These are phyloP conservation scores for Anacardium occidentale DNA, from an alignment of 345 rosid species.

Conservation along the genomic window DNA sequence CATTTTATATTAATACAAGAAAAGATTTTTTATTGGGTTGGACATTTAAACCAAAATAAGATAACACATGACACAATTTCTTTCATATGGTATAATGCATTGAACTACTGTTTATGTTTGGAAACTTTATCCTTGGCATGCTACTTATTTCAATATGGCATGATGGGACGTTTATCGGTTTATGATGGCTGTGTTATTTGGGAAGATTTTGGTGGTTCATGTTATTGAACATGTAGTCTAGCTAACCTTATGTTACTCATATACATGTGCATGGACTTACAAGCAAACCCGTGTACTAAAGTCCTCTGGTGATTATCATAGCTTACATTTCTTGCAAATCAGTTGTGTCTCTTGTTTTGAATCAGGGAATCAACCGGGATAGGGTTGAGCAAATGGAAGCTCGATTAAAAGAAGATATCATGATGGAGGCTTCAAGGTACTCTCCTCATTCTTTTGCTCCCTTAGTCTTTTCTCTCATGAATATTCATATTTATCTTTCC, in stretches of 20 bases:
- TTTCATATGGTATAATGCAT: not conserved
- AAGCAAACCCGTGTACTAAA: not conserved
- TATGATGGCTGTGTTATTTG: not conserved
- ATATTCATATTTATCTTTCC: not conserved
- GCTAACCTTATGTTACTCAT: not conserved
- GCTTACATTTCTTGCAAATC: constrained; percentile 11
- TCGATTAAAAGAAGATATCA: constrained; percentile 83
- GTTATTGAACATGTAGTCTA: not conserved
- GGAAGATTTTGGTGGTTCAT: not conserved
- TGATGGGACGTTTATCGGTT: not conserved
- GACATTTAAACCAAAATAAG: not conserved
- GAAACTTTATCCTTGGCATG: not conserved
- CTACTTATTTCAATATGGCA: constrained; percentile 1
- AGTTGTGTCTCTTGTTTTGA: constrained; percentile 19
- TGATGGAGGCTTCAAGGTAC: constrained; percentile 88
- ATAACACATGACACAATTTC: not conserved
- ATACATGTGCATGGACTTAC: not conserved
- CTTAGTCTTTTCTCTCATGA: not conserved
- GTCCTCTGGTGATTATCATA: not conserved
- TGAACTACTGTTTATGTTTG: not conserved
- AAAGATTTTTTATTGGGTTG: not conserved
- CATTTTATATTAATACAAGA: not conserved
- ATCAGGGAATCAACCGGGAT: constrained; percentile 82
- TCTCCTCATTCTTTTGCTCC: constrained; percentile 14
- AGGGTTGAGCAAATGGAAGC: constrained; percentile 98